These are phyloP conservation scores for Hypoxylon fuscum DNA, from an alignment of 495 filamentous ascomycete species.

Conservation along the genomic window DNA sequence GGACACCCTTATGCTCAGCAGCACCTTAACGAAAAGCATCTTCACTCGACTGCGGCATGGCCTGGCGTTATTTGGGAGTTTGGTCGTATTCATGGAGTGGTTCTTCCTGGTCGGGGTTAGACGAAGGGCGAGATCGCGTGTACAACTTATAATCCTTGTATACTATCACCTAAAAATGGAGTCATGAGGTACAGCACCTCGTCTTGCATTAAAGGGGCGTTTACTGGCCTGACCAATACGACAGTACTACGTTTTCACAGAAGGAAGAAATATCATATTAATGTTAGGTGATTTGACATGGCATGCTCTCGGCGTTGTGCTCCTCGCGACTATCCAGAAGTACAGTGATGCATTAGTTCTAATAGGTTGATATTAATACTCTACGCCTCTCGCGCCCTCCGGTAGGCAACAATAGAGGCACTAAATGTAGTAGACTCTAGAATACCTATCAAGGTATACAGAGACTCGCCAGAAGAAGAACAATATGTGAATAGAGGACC, in stretches of 20 bases:
- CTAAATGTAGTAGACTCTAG: too few relatives aligned
- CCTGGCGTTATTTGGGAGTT: conserved; percentile 52
- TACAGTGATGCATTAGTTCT: too few relatives aligned
- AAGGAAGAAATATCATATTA: too few relatives aligned
- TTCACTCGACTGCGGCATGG: conserved; percentile 61
- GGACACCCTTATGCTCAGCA: conserved; percentile 15
- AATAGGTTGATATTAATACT: too few relatives aligned
- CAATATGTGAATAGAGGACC: too few relatives aligned
- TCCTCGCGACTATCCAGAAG: too few relatives aligned
- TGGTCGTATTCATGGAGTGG: conserved; percentile 25
- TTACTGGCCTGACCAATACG: neutral
- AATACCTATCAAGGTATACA: too few relatives aligned
- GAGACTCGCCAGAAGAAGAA: too few relatives aligned
- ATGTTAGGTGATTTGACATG: too few relatives aligned
- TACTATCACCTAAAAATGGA: conserved; percentile 14
- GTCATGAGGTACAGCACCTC: neutral
- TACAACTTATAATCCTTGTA: conserved; percentile 31
- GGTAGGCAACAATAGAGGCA: too few relatives aligned
- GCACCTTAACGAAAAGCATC: conserved; percentile 44
- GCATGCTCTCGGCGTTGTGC: too few relatives aligned
- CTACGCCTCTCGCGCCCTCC: too few relatives aligned
- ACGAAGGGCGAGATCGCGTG: conserved; percentile 15
- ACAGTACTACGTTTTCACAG: neutral
- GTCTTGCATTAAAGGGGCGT: neutral
- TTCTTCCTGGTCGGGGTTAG: conserved; percentile 12